These are phyloP conservation scores for Phytophthora nicotianae DNA, from an alignment of 352 stramenopile genomes.

Conservation along the genomic window DNA sequence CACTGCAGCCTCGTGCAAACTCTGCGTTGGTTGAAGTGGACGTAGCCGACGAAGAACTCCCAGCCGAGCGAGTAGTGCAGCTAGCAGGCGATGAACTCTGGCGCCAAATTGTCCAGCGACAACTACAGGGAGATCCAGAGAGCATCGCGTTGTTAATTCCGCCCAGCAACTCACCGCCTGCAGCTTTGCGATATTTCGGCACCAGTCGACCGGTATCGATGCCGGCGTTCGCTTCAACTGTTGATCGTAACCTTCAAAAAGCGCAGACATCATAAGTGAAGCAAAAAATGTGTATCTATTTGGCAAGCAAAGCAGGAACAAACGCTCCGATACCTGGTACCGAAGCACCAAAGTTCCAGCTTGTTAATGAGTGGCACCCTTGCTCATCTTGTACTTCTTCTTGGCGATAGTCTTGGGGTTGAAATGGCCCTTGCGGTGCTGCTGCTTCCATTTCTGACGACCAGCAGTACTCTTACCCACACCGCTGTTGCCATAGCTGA, in stretches of 20 bases:
- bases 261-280: conserved; percentile 12
- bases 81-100: conserved; percentile 55
- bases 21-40: conserved; percentile 60
- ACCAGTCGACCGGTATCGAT: conserved; percentile 40
- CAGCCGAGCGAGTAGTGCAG: conserved; percentile 35
- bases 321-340: conserved; percentile 18
- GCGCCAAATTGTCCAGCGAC: conserved; percentile 47
- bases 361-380: conserved; percentile 64
- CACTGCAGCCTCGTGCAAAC: conserved; percentile 52
- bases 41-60: conserved; percentile 34
- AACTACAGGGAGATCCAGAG: conserved; percentile 31
- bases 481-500: conserved; percentile 90
- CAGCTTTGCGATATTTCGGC: conserved; percentile 71
- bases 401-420: conserved; percentile 91
- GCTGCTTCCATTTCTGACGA: conserved; percentile 94
- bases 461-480: conserved; percentile 93
- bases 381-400: conserved; percentile 80
- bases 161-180: conserved; percentile 63
- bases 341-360: conserved; percentile 10
- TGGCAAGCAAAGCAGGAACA: conserved; percentile 36
- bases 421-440: conserved; percentile 92
- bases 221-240: conserved; percentile 58
- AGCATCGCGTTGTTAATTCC: conserved; percentile 59
- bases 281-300: conserved; percentile 52
- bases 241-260: conserved; percentile 38